These are phyloP conservation scores for Podospora pseudoanserina DNA, from an alignment of 495 filamentous ascomycete genomes.

Conservation along the genomic window DNA sequence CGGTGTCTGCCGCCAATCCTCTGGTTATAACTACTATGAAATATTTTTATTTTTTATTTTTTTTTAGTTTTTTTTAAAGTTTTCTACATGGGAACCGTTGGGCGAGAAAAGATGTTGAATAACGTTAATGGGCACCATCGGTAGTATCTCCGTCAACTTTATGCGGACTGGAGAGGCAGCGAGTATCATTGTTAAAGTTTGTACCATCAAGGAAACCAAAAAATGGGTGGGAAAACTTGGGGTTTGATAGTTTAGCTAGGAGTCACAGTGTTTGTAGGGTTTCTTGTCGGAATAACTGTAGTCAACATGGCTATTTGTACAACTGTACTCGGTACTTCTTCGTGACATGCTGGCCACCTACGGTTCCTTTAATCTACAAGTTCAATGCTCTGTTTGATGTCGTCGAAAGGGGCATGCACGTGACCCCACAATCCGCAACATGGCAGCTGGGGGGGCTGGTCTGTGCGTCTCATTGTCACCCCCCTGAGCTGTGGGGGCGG, in stretches of 20 bases:
- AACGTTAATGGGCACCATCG: neutral
- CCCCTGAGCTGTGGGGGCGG: slow-evolving; percentile 16
- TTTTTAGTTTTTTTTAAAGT: too few relatives aligned
- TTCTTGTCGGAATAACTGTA: neutral
- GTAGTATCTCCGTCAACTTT: neutral
- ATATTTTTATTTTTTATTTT: too few relatives aligned
- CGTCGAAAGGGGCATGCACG: neutral
- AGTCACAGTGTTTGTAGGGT: neutral
- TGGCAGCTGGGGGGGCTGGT: neutral
- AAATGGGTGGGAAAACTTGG: neutral
- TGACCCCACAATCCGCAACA: slow-evolving; percentile 2
- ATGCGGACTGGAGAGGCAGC: neutral
- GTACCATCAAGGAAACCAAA: neutral
- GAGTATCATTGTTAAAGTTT: neutral
- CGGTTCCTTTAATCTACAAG: too few relatives aligned
- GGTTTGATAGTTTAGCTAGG: neutral
- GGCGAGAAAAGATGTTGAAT: too few relatives aligned
- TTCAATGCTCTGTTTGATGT: neutral
- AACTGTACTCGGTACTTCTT: too few relatives aligned
- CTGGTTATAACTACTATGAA: neutral
- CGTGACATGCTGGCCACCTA: too few relatives aligned
- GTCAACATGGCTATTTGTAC: too few relatives aligned
- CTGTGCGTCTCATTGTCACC: slow-evolving; percentile 7
- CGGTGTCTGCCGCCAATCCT: neutral
- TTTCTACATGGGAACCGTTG: too few relatives aligned